Evolutionary conservation across 441 rosid genomes (phyloP).

Genomic region (Populus trichocarpa): DNA sequence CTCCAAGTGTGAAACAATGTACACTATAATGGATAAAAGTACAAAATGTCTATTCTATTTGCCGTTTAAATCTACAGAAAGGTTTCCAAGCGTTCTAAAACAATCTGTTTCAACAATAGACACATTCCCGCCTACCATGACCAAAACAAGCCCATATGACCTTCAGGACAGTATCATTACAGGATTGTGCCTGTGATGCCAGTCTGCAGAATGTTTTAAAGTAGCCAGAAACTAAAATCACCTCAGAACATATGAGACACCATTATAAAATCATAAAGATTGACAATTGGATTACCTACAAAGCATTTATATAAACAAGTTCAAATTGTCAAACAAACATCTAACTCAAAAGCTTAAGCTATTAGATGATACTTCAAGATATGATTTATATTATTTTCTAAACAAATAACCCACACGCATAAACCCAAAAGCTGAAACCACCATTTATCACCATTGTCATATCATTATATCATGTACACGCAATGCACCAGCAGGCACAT

Average conservation of each 20-base stretch:
- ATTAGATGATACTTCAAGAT: too few relatives aligned
- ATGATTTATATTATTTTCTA: too few relatives aligned
- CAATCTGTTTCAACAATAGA: neutral
- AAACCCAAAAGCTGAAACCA: neutral
- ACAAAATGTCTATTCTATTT: neutral
- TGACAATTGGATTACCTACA: neutral
- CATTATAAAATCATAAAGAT: neutral
- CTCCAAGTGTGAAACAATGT: neutral
- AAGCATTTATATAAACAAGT: neutral
- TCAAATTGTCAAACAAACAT: neutral
- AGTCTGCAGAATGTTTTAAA: neutral
- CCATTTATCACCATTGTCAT: neutral
- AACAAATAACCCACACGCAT: neutral
- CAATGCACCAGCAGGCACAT: neutral
- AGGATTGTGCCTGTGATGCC: neutral
- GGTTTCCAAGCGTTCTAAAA: neutral
- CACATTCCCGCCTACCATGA: neutral
- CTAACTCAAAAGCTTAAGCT: too few relatives aligned
- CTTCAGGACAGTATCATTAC: neutral
- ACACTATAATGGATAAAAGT: neutral
- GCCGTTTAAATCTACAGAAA: neutral
- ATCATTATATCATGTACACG: neutral
- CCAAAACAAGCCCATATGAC: neutral
- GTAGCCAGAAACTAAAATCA: neutral
- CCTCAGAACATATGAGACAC: neutral